Conservation (phyloP, 148 eudicot species). For the Rhododendron kiyosumense region DNA sequence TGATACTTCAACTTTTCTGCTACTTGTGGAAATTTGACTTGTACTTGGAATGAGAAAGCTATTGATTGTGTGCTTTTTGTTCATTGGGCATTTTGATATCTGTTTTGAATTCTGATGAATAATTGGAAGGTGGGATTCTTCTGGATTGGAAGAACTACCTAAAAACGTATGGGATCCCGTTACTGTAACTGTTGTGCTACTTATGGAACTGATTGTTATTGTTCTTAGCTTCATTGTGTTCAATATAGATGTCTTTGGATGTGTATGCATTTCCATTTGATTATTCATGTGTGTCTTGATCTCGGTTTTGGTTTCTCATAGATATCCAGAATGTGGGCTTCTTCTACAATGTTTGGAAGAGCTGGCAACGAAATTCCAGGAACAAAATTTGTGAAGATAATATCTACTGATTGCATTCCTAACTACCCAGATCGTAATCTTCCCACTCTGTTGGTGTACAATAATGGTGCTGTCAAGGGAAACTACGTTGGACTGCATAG, state of each 20-base stretch:
- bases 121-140: not conserved
- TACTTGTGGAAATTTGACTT: not conserved
- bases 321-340: conserved; percentile 63
- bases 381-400: conserved; percentile 85
- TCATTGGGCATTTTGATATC: not conserved
- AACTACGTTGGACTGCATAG: conserved; percentile 66
- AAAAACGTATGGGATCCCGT: not conserved
- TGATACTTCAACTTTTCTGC: not conserved
- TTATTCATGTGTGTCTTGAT: not conserved
- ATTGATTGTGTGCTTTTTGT: not conserved
- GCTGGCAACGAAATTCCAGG: conserved; percentile 65
- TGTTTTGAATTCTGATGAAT: not conserved
- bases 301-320: conserved; percentile 13
- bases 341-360: conserved; percentile 68
- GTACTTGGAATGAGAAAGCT: too few species aligned
- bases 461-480: conserved; percentile 79
- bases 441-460: conserved; percentile 86
- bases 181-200: not conserved
- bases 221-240: not conserved
- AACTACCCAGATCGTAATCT: conserved; percentile 91
- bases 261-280: not conserved
- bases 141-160: not conserved
- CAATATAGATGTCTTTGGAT: not conserved
- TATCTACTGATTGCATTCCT: conserved; percentile 94
- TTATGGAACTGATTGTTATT: not conserved